These are phyloP conservation scores for Ceriops zippeliana DNA, from an alignment of 345 rosid genomes.

Conservation along the genomic window DNA sequence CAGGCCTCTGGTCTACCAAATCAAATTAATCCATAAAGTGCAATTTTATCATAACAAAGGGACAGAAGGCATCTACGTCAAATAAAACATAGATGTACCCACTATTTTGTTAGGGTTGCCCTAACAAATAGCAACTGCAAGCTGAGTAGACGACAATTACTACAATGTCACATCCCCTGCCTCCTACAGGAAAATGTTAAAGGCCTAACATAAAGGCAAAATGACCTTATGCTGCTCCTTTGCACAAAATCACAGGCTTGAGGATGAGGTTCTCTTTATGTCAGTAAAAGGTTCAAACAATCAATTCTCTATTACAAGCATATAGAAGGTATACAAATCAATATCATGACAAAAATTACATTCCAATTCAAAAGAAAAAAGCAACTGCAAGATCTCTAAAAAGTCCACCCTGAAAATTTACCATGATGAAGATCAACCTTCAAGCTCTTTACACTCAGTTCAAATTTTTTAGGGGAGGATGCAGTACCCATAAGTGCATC, in stretches of 20 bases:
- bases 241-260: too few species aligned
- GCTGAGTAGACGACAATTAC: too few species aligned
- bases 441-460: slow-evolving; percentile 52
- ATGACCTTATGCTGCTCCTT: too few species aligned
- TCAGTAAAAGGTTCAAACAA: too few species aligned
- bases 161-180: too few species aligned
- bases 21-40: slow-evolving; percentile 33
- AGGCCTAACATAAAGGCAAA: too few species aligned
- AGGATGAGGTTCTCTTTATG: too few species aligned
- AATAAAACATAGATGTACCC: slow-evolving; percentile 20
- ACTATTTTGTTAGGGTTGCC: slow-evolving; percentile 16
- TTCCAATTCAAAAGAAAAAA: slow-evolving; percentile 6
- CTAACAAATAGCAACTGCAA: neutral
- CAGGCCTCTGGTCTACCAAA: slow-evolving; percentile 81
- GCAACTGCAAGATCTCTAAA: slow-evolving; percentile 11
- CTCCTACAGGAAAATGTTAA: too few species aligned
- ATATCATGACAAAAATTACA: neutral
- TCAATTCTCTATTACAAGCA: too few species aligned
- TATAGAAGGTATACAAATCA: neutral
- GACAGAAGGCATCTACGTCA: slow-evolving; percentile 19
- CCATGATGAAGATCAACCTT: slow-evolving; percentile 31
- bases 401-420: slow-evolving; percentile 10
- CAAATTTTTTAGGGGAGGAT: slow-evolving; percentile 50
- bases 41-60: slow-evolving; percentile 20
- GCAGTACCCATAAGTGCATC: slow-evolving; percentile 51